Base-by-base conservation (phyloP, 2,329 filamentous ascomycete species). In the Zopfia rhizophila region DNA sequence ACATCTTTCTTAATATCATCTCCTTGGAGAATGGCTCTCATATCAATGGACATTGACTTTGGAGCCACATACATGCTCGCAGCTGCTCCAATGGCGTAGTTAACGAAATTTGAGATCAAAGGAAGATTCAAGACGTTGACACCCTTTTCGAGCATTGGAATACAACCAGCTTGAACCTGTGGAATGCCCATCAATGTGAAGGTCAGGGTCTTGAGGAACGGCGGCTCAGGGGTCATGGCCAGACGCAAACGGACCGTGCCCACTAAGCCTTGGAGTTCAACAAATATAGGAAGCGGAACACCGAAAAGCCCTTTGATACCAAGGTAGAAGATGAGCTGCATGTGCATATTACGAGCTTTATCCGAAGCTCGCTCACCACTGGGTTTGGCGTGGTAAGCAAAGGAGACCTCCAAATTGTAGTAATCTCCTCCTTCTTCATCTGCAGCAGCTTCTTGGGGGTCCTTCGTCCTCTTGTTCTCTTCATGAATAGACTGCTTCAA, bases 171-270 rank as follows among this genome's bases (percentile, higher is more conserved):
- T 61, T 88, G 83, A 3, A 97, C 88, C 63, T 96, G 91, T 10
- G 94, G 94, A 3, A 94, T 77, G 0, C 94, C 94, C 88, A 97
- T 97, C 3, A 99, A 79, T 0, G 92, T 97, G 63, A 97, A 91
- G 0, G 92, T 96, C 35, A 97, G 72, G 3, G 88, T 91, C 74
- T 96, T 97, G 50, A 96, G 77, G 70, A 96, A 97, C 0, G 94
- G 94, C 1, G 94, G 89, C 54, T 96, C 88, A 0, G 94, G 93
- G 0, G 90, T 89, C 76, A 97, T 85, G 56, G 93, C 88, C 12
- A 97, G 74, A 23, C 93, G 84, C 23, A 97, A 70, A 28, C 93
- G 84, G 12, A 93, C 86, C 0, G 93, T 97, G 2, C 90, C 91
- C 16, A 97, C 89, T n/a, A 97, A 78, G 13, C 91, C 88, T 57